These are phyloP conservation scores for Xerophyta viscosa DNA, from an alignment of 106 monocot species.

Conservation along the genomic window DNA sequence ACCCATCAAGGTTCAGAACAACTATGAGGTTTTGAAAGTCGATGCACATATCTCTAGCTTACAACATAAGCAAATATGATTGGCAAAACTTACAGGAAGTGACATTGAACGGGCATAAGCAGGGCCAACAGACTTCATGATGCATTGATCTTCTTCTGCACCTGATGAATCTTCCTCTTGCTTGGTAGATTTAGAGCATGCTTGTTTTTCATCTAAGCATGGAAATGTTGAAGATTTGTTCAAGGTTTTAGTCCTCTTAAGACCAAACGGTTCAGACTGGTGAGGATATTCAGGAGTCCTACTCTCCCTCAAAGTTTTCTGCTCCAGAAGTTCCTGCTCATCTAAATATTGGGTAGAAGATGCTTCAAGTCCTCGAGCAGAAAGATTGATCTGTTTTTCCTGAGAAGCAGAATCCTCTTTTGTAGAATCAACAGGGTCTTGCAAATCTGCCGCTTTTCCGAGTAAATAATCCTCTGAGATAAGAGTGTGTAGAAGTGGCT, in stretches of 20 bases:
- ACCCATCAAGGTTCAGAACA: no score
- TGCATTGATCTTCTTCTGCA: not conserved
- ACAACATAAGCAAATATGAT: not conserved
- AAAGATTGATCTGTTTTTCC: not conserved
- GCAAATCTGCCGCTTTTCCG: not conserved
- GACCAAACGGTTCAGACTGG: not conserved
- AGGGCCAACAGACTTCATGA: not conserved
- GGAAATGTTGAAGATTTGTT: slow-evolving; percentile 1
- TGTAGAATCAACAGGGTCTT: not conserved
- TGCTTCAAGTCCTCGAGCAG: not conserved
- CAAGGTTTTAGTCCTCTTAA: not conserved
- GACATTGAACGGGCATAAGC: slow-evolving; percentile 3
- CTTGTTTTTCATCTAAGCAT: not conserved
- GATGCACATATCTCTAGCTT: not conserved
- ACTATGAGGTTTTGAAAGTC: no score
- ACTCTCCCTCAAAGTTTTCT: not conserved
- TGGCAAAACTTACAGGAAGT: not conserved
- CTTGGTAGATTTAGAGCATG: not conserved
- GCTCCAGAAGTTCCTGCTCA: not conserved
- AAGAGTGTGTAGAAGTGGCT: not conserved
- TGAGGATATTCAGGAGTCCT: not conserved
- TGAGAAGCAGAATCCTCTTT: not conserved
- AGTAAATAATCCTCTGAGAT: not conserved
- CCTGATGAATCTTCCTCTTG: not conserved
- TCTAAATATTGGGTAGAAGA: not conserved